Evolutionary conservation across 805 yeast species (phyloP).

Genomic region (Wickerhamiella brachini): DNA sequence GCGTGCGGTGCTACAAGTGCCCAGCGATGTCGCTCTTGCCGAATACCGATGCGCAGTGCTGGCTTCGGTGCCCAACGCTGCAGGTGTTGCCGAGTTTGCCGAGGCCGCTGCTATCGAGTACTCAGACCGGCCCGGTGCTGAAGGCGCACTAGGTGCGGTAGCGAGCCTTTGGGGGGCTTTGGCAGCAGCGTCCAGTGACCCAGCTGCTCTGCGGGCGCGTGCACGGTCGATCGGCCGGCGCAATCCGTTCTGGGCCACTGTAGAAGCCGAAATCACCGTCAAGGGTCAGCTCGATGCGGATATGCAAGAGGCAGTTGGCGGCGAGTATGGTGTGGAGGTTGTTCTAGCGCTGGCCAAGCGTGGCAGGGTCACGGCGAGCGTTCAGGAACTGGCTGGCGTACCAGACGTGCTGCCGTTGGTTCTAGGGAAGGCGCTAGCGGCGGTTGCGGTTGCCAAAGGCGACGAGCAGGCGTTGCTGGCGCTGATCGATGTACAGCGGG

Average conservation of each 20-base stretch:
- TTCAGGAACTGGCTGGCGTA: neutral
- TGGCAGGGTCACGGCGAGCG: too few species aligned
- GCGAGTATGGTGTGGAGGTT: neutral
- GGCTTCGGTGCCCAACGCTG: neutral
- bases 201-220: neutral
- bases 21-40: neutral
- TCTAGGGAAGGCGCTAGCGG: neutral
- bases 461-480: neutral
- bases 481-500: neutral
- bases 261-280: neutral
- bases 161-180: neutral
- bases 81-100: constrained; percentile 1
- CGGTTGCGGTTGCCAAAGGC: neutral
- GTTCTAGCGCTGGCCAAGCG: neutral
- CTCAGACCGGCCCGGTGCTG: neutral
- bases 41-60: neutral
- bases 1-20: neutral
- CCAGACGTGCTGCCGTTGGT: neutral
- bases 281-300: neutral
- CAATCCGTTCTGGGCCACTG: neutral
- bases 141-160: neutral
- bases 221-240: neutral
- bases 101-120: neutral
- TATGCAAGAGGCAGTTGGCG: neutral
- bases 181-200: neutral